A percentile compares a stretch with the other conserved stretches of the same genome.
Conservation (phyloP, 2,329 filamentous ascomycete genomes). For the Diaporthe amygdali region DNA sequence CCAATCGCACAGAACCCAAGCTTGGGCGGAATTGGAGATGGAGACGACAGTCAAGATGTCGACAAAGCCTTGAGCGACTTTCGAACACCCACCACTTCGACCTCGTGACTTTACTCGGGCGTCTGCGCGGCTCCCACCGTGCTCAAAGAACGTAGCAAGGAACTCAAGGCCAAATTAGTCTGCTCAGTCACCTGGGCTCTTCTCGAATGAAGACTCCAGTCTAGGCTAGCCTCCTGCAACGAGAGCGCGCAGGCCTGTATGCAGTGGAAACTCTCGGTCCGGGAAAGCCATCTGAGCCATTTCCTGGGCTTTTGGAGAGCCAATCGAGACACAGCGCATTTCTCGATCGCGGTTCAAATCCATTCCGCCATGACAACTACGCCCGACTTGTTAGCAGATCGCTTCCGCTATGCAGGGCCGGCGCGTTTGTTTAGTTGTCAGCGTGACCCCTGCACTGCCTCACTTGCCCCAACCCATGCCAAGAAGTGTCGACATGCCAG, state of each 20-base stretch:
- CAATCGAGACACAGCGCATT: not conserved
- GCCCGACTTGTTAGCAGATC: slow-evolving; percentile 15
- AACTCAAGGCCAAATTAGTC: not conserved
- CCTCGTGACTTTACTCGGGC: not conserved
- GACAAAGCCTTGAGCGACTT: not conserved
- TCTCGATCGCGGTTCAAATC: not conserved
- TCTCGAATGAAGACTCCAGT: not conserved
- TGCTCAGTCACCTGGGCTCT: not conserved
- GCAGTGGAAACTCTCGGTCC: not conserved
- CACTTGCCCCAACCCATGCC: slow-evolving; percentile 11
- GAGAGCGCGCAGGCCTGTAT: not conserved
- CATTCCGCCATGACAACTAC: slow-evolving; percentile 8
- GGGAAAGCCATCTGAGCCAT: not conserved
- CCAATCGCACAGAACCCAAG: not conserved
- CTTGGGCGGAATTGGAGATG: not conserved
- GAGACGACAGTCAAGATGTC: not conserved
- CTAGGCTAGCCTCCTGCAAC: not conserved
- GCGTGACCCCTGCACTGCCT: slow-evolving; percentile 23
- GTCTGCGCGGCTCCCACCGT: not conserved
- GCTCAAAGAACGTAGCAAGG: not conserved
- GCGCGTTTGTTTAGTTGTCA: not conserved
- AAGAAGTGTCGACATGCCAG: not conserved
- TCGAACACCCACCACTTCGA: not conserved
- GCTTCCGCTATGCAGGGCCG: not conserved
- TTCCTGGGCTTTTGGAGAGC: not conserved